Conservation (phyloP, 2,329 filamentous ascomycete genomes). For the Alternaria burnsii region DNA sequence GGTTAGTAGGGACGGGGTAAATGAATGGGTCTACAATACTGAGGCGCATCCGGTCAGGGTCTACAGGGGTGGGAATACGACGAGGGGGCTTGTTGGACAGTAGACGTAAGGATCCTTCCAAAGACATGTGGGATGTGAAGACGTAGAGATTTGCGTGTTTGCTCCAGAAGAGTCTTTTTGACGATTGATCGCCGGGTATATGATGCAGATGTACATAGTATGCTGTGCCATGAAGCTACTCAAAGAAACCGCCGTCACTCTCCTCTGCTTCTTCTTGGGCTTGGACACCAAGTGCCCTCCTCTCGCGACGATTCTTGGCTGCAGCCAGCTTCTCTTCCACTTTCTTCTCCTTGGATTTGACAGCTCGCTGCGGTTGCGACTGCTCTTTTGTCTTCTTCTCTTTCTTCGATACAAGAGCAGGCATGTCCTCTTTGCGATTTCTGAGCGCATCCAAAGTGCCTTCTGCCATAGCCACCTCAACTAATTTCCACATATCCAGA, state of each 20-base stretch:
- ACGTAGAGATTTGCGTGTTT: neutral
- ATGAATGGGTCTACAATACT: conserved; percentile 70
- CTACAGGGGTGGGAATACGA: conserved; percentile 9
- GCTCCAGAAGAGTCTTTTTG: conserved; percentile 5
- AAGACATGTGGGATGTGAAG: neutral
- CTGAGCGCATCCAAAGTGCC: conserved; percentile 65
- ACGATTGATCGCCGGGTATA: conserved; percentile 27
- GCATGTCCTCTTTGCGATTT: conserved; percentile 57
- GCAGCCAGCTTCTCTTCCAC: conserved; percentile 22
- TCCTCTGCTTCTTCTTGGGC: conserved; percentile 42
- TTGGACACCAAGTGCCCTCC: conserved; percentile 27
- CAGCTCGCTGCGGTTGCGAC: conserved; percentile 15
- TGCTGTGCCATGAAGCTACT: conserved; percentile 28
- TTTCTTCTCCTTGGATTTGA: conserved; percentile 27
- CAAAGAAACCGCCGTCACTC: conserved; percentile 52
- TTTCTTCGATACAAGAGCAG: conserved; percentile 29
- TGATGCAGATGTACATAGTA: conserved; percentile 19
- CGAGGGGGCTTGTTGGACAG: neutral
- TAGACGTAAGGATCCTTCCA: neutral
- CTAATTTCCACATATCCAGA: conserved; percentile 71
- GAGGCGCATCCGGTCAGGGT: conserved; percentile 70
- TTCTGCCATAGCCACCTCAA: conserved; percentile 71
- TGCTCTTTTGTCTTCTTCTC: conserved; percentile 29
- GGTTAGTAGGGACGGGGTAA: conserved; percentile 58
- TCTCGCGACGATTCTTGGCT: conserved; percentile 29